Base-by-base conservation (phyloP, 495 filamentous ascomycete species). In the Lophiostoma macrostomum region DNA sequence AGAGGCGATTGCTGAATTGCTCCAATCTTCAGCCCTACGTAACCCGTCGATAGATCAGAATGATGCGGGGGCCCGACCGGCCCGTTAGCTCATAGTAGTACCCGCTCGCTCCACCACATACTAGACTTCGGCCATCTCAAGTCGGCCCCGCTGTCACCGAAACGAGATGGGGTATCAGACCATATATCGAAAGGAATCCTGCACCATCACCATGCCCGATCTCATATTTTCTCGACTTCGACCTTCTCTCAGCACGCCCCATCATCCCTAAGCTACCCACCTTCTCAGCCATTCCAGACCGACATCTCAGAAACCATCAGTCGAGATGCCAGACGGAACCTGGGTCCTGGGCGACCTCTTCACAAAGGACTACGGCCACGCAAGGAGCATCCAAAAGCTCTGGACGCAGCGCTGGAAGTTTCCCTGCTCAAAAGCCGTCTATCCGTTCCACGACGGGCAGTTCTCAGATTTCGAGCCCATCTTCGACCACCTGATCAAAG, bases 401-500 rank as follows among this genome's bases (percentile, higher is more conserved):
- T 90, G 86, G 87, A 82, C 87, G 67, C 79, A 79, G 22, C 85
- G 85, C 67, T 91, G 86, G 87, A 81, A 80, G 64, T 77, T 82
- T 51, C 82, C 78, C 3, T 67, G 62, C 50, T 30, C 44, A 40
- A 53, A 53, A 6, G 45, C 29, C 43, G 60, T 67, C 41, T 70
- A 70, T 49, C 68, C 68, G 1, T 88, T 90, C 70, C 84, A 87
- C 65, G 85, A 89, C 62, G 86, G 86, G 23, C 67, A 71, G 5
- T 77, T 76, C 49, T 78, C 83, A 47, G 86, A 91, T 66, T 89
- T 91, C 50, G 80, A 81, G 43, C 80, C 81, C 18, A 79, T 89
- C 27, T 53, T 53, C 50, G 25, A 53, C 29, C 29, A 77, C 16
- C 69, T 90, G 6, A 87, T 88, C 58, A 56, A 71, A 24, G 72